Conservation (phyloP, 148 eudicot genomes). For the Chenopodium quinoa region DNA sequence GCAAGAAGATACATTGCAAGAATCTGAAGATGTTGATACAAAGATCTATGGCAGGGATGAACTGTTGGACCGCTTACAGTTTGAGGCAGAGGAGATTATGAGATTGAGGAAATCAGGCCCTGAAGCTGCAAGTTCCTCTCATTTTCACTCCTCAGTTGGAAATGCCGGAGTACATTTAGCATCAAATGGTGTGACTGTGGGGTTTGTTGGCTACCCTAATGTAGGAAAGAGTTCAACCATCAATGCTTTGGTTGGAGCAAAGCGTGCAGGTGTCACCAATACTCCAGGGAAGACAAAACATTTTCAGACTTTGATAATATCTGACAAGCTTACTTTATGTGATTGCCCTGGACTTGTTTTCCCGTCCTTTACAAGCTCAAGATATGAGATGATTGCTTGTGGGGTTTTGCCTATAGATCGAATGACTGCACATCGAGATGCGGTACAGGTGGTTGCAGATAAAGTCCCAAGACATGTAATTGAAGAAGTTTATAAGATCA, state of each 20-base stretch:
- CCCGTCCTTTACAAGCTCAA: slow-evolving; percentile 96
- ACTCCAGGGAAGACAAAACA: slow-evolving; percentile 98
- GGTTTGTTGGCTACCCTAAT: slow-evolving; percentile 95
- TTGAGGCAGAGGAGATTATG: slow-evolving; percentile 87
- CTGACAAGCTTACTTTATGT: slow-evolving; percentile 82
- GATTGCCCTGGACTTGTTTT: slow-evolving; percentile 99
- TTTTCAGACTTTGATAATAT: slow-evolving; percentile 87
- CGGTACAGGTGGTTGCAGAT: slow-evolving; percentile 84
- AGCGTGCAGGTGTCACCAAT: slow-evolving; percentile 84
- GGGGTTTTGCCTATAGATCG: slow-evolving; percentile 93
- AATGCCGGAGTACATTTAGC: slow-evolving; percentile 15
- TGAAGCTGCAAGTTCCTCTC: slow-evolving; percentile 13
- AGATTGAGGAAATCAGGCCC: slow-evolving; percentile 36
- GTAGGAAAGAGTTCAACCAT: slow-evolving; percentile 98
- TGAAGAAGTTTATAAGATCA: slow-evolving; percentile 68
- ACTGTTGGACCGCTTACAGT: slow-evolving; percentile 74
- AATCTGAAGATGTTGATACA: slow-evolving; percentile 48
- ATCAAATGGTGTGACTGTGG: slow-evolving; percentile 57
- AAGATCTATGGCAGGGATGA: slow-evolving; percentile 81
- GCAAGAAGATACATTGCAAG: slow-evolving; percentile 32
- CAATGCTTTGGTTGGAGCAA: slow-evolving; percentile 86
- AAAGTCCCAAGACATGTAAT: slow-evolving; percentile 60
- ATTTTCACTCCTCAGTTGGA: slow-evolving; percentile 32
- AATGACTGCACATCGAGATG: slow-evolving; percentile 90
- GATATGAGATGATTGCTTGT: slow-evolving; percentile 95